These are phyloP conservation scores for Fusarium haematococcum DNA, from an alignment of 2,329 filamentous ascomycete genomes.

Conservation along the genomic window DNA sequence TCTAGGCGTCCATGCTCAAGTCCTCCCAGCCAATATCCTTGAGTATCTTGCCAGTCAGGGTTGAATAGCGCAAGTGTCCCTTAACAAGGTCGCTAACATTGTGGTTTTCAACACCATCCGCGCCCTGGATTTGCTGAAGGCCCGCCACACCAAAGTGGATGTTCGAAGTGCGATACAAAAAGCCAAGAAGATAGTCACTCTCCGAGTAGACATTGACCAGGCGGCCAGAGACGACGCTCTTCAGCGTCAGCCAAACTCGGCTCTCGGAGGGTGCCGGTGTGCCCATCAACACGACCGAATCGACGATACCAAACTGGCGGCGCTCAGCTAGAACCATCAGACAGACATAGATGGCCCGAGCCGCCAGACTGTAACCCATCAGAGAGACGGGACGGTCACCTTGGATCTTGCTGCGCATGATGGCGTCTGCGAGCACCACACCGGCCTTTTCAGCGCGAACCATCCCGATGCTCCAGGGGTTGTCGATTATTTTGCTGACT, in stretches of 20 bases:
- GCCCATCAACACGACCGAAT: constrained; percentile 88
- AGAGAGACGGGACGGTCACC: constrained; percentile 85
- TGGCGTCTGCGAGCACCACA: constrained; percentile 80
- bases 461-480: constrained; percentile 83
- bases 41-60: constrained; percentile 74
- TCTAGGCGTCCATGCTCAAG: constrained; percentile 56
- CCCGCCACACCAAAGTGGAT: constrained; percentile 88
- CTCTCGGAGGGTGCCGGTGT: constrained; percentile 80
- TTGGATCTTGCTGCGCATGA: constrained; percentile 81
- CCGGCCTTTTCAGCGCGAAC: constrained; percentile 79
- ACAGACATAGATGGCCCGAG: constrained; percentile 86
- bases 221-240: constrained; percentile 82
- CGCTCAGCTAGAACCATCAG: constrained; percentile 83
- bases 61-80: constrained; percentile 78
- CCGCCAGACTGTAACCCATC: constrained; percentile 85
- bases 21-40: constrained; percentile 77
- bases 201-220: constrained; percentile 92
- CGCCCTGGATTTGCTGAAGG: constrained; percentile 77
- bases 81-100: constrained; percentile 73
- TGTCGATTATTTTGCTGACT: constrained; percentile 81
- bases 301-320: constrained; percentile 85
- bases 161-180: constrained; percentile 86
- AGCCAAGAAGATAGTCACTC: constrained; percentile 88
- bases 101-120: constrained; percentile 75
- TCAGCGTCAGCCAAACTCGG: constrained; percentile 80